Percentiles rank a stretch among this genome's conserved stretches.
These are phyloP conservation scores for Mycosphaerella arachidis DNA, from an alignment of 2,329 filamentous ascomycete species.

Conservation along the genomic window DNA sequence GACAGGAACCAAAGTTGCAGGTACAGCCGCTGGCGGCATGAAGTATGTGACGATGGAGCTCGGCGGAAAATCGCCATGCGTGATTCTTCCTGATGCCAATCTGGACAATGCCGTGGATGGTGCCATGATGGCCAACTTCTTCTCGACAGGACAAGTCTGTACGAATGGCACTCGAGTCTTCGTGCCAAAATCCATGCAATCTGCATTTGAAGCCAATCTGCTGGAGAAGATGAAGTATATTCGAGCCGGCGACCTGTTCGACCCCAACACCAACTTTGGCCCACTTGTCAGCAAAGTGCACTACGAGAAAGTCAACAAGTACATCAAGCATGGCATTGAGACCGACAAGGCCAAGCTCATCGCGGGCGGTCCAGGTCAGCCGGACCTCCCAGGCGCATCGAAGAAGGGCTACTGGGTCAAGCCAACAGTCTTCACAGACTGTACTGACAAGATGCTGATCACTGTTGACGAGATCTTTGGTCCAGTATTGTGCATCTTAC, in stretches of 20 bases:
- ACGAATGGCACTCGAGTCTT: conserved; percentile 90
- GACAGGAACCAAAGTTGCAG: conserved; percentile 77
- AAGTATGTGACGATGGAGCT: conserved; percentile 92
- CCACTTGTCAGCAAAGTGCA: conserved; percentile 73
- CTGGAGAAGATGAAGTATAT: conserved; percentile 66
- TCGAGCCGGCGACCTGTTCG: conserved; percentile 68
- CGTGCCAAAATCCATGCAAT: conserved; percentile 62
- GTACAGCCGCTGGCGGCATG: conserved; percentile 69
- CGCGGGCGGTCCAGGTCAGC: conserved; percentile 62
- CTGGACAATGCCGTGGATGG: conserved; percentile 78
- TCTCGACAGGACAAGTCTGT: conserved; percentile 85
- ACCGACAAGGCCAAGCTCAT: conserved; percentile 69
- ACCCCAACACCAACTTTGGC: conserved; percentile 73
- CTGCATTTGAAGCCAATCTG: conserved; percentile 63
- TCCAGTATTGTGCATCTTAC: conserved; percentile 76
- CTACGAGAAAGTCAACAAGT: conserved; percentile 70
- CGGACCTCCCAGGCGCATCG: conserved; percentile 43
- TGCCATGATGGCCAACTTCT: conserved; percentile 93
- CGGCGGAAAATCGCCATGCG: conserved; percentile 76
- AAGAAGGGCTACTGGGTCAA: conserved; percentile 73
- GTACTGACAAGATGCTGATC: conserved; percentile 76
- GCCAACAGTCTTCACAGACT: conserved; percentile 82
- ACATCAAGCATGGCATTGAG: conserved; percentile 71
- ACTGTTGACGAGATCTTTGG: conserved; percentile 83
- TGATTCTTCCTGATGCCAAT: conserved; percentile 76